Conservation (phyloP, 257 asterid genomes). For the Capsicum rhomboideum region DNA sequence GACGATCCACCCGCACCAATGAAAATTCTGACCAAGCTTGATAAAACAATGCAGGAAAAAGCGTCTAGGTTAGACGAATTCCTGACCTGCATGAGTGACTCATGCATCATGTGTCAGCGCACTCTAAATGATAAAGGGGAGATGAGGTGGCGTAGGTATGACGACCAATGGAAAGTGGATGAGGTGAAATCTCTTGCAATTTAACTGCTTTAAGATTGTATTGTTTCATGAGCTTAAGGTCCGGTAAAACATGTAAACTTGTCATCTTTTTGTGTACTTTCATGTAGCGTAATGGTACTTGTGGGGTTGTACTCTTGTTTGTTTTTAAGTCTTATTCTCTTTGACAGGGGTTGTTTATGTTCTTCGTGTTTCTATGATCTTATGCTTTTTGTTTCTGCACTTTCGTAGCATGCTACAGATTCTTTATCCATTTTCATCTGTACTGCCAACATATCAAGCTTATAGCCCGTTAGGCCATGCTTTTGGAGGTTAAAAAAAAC, state of each 20-base stretch:
- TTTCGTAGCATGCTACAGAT: background rate
- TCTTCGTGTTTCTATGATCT: background rate
- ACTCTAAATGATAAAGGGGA: slow-evolving; percentile 59
- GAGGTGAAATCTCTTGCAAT: slow-evolving; percentile 63
- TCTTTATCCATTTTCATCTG: background rate
- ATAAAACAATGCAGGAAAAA: slow-evolving; percentile 30
- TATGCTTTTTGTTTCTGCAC: background rate
- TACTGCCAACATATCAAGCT: background rate
- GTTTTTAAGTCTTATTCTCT: background rate
- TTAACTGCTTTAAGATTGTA: slow-evolving; percentile 13
- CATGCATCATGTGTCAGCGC: slow-evolving; percentile 61
- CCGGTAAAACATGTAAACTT: background rate
- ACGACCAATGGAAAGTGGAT: slow-evolving; percentile 69
- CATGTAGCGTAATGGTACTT: background rate
- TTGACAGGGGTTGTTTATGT: background rate
- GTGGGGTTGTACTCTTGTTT: background rate
- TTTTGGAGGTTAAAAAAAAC: too few species aligned
- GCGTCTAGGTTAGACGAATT: slow-evolving; percentile 39
- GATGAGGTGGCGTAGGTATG: slow-evolving; percentile 79
- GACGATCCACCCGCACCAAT: slow-evolving; percentile 30
- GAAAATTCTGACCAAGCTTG: slow-evolving; percentile 27
- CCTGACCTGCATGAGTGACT: slow-evolving; percentile 40
- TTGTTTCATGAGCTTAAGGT: background rate
- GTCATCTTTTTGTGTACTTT: background rate
- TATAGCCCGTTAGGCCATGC: too few species aligned